Percentiles rank a stretch among this genome's conserved stretches.
These are phyloP conservation scores for Kwoniella heveanensis DNA, from an alignment of 768 basidiomycete species.

Conservation along the genomic window DNA sequence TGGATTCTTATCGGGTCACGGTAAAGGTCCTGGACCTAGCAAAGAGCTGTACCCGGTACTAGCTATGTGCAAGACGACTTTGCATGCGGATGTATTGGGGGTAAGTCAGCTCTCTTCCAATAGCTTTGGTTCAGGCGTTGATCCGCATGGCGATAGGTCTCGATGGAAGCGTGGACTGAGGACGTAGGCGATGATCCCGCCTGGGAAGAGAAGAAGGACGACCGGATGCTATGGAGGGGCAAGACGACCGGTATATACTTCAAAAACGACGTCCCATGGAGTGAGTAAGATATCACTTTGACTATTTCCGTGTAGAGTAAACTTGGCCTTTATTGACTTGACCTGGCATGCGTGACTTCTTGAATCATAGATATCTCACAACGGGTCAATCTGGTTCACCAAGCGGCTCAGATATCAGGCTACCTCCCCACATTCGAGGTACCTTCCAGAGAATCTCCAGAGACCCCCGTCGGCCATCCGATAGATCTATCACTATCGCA, in stretches of 20 bases:
- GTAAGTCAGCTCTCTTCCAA: slow-evolving; percentile 13
- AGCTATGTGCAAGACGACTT: slow-evolving; percentile 51
- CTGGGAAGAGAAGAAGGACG: slow-evolving; percentile 51
- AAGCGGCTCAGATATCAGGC: slow-evolving; percentile 29
- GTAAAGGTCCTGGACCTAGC: slow-evolving; percentile 50
- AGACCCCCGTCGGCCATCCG: slow-evolving; percentile 36
- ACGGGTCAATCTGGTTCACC: slow-evolving; percentile 46
- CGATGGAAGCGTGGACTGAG: slow-evolving; percentile 52
- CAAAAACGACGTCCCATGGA: slow-evolving; percentile 47
- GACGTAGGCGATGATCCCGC: slow-evolving; percentile 44
- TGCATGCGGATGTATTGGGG: slow-evolving; percentile 50
- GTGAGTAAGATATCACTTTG: slow-evolving; percentile 25
- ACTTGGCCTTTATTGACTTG: too few relatives aligned
- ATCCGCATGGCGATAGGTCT: slow-evolving; percentile 41
- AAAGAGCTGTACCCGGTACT: slow-evolving; percentile 50
- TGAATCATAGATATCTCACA: slow-evolving; percentile 42
- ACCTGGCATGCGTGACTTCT: too few relatives aligned
- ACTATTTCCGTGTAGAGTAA: too few relatives aligned
- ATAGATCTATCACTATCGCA: slow-evolving; percentile 20
- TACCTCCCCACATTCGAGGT: slow-evolving; percentile 35
- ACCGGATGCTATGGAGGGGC: slow-evolving; percentile 51
- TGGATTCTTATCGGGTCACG: slow-evolving; percentile 46
- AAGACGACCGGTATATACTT: slow-evolving; percentile 52
- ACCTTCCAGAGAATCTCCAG: slow-evolving; percentile 9
- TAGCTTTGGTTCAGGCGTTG: too few relatives aligned